phyloP scores from a whole-genome alignment of 306 rosid genomes.

The Elaeagnus macrophylla region DNA sequence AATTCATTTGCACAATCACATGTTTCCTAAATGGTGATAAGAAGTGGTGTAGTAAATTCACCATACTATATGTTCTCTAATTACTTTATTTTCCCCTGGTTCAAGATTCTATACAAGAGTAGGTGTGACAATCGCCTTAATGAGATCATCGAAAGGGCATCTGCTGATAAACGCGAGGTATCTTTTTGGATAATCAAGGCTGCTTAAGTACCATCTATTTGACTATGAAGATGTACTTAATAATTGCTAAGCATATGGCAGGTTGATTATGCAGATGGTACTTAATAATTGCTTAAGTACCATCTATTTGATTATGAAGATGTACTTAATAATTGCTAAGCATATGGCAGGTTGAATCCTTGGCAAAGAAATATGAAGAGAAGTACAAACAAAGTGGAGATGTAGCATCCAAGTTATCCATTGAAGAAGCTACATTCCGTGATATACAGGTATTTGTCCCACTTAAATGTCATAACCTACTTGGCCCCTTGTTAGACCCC shows the following conservation, averaged over 20 bases:
- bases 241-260: slow-evolving; percentile 24
- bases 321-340: slow-evolving; percentile 14
- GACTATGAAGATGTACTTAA: slow-evolving; percentile 10
- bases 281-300: slow-evolving; percentile 18
- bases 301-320: slow-evolving; percentile 1
- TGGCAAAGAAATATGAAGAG: slow-evolving; percentile 86
- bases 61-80: slow-evolving; percentile 7
- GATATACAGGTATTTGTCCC: slow-evolving; percentile 62
- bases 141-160: slow-evolving; percentile 74
- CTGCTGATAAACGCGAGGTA: slow-evolving; percentile 81
- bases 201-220: slow-evolving; percentile 12
- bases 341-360: slow-evolving; percentile 58
- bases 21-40: not conserved
- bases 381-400: slow-evolving; percentile 84
- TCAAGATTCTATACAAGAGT: slow-evolving; percentile 90
- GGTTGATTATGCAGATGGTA: too few relatives aligned
- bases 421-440: slow-evolving; percentile 90
- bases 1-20: not conserved
- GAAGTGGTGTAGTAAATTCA: not conserved
- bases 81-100: slow-evolving; percentile 11
- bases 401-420: slow-evolving; percentile 81
- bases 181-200: slow-evolving; percentile 23
- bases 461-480: not conserved
- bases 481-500: slow-evolving; percentile 16
- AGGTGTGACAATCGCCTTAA: slow-evolving; percentile 93